Conservation (phyloP, 768 basidiomycete species). For the Candolleomyces efflorescens region DNA sequence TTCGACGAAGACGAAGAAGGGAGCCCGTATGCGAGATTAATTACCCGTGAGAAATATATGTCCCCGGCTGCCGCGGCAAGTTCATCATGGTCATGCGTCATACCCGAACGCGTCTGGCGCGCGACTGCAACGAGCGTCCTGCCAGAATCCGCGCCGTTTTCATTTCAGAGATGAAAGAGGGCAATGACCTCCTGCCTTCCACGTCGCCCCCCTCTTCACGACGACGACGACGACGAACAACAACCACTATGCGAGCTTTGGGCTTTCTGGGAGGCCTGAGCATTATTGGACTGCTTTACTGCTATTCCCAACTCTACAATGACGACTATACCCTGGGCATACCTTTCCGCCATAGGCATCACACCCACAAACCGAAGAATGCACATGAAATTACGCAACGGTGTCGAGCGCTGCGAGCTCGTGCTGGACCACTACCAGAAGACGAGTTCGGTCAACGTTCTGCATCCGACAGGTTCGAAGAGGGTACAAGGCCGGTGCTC, state of each 20-base stretch:
- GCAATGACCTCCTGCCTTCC: neutral
- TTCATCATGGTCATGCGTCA: neutral
- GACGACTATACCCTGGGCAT: neutral
- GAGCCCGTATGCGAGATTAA: no score
- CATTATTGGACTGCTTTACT: conserved; percentile 1
- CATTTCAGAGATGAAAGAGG: conserved; percentile 5
- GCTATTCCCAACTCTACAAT: neutral
- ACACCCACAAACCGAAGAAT: conserved; percentile 5
- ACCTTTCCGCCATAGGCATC: neutral
- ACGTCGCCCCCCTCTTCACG: neutral
- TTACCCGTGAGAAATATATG: no score
- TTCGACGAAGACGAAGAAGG: no score
- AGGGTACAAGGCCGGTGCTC: conserved; percentile 58
- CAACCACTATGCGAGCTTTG: neutral
- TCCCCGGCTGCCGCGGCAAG: no score
- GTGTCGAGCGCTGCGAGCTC: neutral
- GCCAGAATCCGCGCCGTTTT: neutral
- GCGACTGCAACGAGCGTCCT: neutral
- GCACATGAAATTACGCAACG: conserved; percentile 1
- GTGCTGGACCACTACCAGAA: neutral
- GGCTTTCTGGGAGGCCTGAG: neutral
- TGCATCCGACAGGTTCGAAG: conserved; percentile 62
- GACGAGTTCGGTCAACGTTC: conserved; percentile 43
- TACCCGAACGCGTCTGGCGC: neutral
- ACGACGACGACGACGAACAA: neutral